These are phyloP conservation scores for Pochonia chlamydosporia DNA, from an alignment of 2,329 filamentous ascomycete genomes.

Conservation along the genomic window DNA sequence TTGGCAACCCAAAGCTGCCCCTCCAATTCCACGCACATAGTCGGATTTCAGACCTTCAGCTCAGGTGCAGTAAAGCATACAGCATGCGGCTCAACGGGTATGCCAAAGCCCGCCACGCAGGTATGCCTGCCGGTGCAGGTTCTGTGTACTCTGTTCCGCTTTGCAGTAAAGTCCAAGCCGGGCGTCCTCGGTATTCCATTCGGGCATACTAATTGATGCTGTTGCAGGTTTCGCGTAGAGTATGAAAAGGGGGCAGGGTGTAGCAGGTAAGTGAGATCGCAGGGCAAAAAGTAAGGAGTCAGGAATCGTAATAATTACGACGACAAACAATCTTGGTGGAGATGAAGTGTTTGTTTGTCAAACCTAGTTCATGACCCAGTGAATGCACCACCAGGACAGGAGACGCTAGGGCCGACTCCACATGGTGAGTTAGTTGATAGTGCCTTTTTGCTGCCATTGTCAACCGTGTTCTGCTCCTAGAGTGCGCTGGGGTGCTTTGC, in stretches of 20 bases:
- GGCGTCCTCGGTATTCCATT: too few species aligned
- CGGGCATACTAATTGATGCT: too few species aligned
- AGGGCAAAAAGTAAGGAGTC: not conserved
- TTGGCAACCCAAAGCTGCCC: not conserved
- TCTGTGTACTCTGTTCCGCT: too few species aligned
- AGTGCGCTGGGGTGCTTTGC: not conserved
- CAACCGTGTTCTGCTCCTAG: not conserved
- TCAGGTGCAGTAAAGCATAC: not conserved
- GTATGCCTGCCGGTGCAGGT: too few species aligned
- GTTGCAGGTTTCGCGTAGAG: too few species aligned
- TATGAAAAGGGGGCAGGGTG: too few species aligned
- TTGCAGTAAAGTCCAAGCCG: too few species aligned
- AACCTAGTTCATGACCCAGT: conserved; percentile 1
- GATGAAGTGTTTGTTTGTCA: conserved; percentile 3
- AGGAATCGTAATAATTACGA: not conserved
- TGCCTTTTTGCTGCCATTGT: not conserved
- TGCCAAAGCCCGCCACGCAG: too few species aligned
- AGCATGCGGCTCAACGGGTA: not conserved
- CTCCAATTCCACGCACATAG: not conserved
- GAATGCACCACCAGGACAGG: not conserved
- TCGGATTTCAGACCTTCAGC: not conserved
- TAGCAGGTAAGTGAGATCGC: too few species aligned
- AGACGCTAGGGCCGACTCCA: not conserved
- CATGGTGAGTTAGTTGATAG: not conserved
- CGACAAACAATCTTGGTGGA: not conserved